Percentiles rank a stretch among this genome's conserved stretches.
These are phyloP conservation scores for Tinospora cordifolia DNA, from an alignment of 164 flowering plant genomes.

Conservation along the genomic window DNA sequence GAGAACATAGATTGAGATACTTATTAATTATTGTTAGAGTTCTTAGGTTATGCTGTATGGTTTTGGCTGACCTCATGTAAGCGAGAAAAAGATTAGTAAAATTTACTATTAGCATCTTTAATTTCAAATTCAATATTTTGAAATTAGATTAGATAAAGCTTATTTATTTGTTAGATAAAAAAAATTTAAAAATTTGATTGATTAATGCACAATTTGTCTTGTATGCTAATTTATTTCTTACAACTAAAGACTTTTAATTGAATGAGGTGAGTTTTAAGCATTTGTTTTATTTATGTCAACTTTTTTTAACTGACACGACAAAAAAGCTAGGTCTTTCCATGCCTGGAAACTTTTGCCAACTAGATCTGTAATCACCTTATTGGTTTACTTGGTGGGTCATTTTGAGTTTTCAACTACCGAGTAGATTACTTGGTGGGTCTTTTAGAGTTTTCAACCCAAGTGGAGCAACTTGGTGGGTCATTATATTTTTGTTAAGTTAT, in stretches of 20 bases:
- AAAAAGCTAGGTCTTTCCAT: too few species aligned
- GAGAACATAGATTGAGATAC: too few species aligned
- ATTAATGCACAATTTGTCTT: background rate
- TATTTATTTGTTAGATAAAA: background rate
- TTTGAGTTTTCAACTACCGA: background rate
- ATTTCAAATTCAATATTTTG: too few species aligned
- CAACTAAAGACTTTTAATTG: background rate
- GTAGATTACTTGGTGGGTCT: background rate
- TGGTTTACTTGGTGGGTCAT: background rate
- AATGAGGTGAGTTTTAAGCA: background rate
- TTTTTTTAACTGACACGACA: too few species aligned
- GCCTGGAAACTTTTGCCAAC: background rate
- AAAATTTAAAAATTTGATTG: background rate
- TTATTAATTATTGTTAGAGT: too few species aligned
- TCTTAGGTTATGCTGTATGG: too few species aligned
- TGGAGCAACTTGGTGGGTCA: background rate
- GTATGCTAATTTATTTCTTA: background rate
- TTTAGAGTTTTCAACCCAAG: background rate
- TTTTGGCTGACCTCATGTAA: too few species aligned
- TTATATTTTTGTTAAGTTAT: background rate
- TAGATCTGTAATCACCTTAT: background rate
- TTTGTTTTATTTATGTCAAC: too few species aligned
- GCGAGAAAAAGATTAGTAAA: too few species aligned
- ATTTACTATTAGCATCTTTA: too few species aligned
- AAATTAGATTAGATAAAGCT: background rate